Evolutionary conservation across 441 rosid genomes (phyloP).

Genomic region (Brassica hybrid): DNA sequence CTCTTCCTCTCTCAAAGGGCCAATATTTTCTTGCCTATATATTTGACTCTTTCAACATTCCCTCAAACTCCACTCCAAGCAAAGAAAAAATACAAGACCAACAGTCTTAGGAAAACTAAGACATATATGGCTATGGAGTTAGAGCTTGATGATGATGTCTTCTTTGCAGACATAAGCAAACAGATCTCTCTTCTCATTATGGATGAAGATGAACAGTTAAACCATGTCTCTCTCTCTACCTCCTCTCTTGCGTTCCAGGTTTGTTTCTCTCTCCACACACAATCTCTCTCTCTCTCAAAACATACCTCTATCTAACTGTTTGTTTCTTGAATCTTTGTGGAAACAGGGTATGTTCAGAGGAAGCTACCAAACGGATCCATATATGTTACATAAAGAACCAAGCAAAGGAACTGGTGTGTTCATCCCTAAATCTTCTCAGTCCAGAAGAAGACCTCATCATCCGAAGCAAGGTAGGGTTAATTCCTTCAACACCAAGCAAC

Average conservation of each 20-base stretch:
- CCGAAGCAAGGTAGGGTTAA: slow-evolving; percentile 57
- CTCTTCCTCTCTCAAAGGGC: slow-evolving; percentile 27
- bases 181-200: slow-evolving; percentile 88
- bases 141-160: slow-evolving; percentile 88
- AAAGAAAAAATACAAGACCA: slow-evolving; percentile 8
- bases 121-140: slow-evolving; percentile 51
- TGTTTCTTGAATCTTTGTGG: slow-evolving; percentile 32
- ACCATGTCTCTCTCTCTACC: slow-evolving; percentile 48
- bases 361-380: slow-evolving; percentile 49
- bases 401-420: slow-evolving; percentile 97
- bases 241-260: slow-evolving; percentile 78
- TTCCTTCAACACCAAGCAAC: slow-evolving; percentile 56
- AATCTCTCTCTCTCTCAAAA: background rate
- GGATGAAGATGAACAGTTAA: slow-evolving; percentile 73
- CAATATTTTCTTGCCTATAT: slow-evolving; percentile 44
- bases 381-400: slow-evolving; percentile 57
- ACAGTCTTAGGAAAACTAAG: background rate
- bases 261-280: slow-evolving; percentile 8
- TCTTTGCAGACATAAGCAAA: slow-evolving; percentile 88
- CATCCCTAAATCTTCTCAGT: slow-evolving; percentile 74
- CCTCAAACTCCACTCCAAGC: slow-evolving; percentile 44
- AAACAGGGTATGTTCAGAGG: slow-evolving; percentile 59
- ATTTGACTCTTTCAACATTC: slow-evolving; percentile 48
- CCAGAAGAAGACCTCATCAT: slow-evolving; percentile 56
- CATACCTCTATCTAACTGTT: background rate